Evolutionary conservation across 805 yeast species (phyloP).

Genomic region (Candida glaebosa): DNA sequence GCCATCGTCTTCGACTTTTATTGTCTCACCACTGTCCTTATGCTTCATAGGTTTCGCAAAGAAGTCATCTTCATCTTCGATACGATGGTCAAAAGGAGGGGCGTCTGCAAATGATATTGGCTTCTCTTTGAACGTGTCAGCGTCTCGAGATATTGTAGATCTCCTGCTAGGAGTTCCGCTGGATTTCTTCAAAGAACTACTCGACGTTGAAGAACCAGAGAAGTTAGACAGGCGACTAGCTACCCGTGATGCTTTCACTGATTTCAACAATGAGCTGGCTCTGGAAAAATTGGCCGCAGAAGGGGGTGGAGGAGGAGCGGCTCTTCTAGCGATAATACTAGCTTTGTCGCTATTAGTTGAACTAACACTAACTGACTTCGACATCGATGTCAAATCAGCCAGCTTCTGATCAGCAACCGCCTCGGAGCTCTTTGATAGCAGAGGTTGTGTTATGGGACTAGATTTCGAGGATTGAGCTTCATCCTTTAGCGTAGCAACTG

Average conservation of each 20-base stretch:
- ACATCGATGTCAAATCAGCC: background rate
- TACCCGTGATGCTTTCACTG: conserved; percentile 6
- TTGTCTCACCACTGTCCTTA: conserved; percentile 5
- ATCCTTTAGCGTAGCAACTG: conserved; percentile 26
- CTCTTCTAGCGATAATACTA: conserved; percentile 61
- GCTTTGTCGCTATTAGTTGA: conserved; percentile 2
- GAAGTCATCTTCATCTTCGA: conserved; percentile 27
- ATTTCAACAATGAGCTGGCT: conserved; percentile 4
- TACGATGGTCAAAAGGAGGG: conserved; percentile 39
- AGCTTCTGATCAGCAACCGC: background rate
- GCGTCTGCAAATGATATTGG: conserved; percentile 71
- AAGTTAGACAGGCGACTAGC: conserved; percentile 4
- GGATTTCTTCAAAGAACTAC: background rate
- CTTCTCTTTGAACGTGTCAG: conserved; percentile 66
- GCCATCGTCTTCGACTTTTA: background rate
- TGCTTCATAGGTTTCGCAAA: conserved; percentile 26
- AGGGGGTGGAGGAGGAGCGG: conserved; percentile 67
- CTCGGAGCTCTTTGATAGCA: background rate
- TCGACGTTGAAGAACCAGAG: background rate
- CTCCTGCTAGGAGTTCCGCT: conserved; percentile 10
- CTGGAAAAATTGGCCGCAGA: conserved; percentile 8
- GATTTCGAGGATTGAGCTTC: conserved; percentile 6
- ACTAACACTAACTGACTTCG: conserved; percentile 1
- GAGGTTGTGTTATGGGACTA: background rate
- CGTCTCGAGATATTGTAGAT: conserved; percentile 9